phyloP scores from a whole-genome alignment of 257 asterid genomes.

The Sherardia arvensis region DNA sequence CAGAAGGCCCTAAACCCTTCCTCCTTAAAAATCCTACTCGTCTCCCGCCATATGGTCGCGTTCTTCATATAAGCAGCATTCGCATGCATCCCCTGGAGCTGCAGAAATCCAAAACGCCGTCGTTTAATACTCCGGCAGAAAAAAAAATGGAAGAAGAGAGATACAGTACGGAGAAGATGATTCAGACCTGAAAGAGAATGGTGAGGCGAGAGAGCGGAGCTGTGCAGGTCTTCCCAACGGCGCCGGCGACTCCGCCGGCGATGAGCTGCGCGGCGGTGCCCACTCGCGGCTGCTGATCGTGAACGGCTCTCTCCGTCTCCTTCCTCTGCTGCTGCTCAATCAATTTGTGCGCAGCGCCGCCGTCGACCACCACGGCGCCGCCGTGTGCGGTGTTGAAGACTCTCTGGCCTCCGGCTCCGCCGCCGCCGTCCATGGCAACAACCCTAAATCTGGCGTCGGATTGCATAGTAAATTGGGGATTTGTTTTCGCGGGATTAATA shows the following conservation, averaged over 20 bases:
- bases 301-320: constrained; percentile 24
- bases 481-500: background rate
- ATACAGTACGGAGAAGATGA: background rate
- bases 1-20: constrained; percentile 81
- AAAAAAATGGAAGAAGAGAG: background rate
- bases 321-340: constrained; percentile 15
- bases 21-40: constrained; percentile 51
- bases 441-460: constrained; percentile 65
- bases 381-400: constrained; percentile 28
- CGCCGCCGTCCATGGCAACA: constrained; percentile 38
- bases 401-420: constrained; percentile 23
- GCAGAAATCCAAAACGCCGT: constrained; percentile 2
- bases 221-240: constrained; percentile 80
- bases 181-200: constrained; percentile 61
- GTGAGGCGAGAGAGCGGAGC: constrained; percentile 90
- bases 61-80: constrained; percentile 43
- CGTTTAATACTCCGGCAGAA: background rate
- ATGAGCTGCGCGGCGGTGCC: constrained; percentile 64
- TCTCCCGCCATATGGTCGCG: constrained; percentile 68
- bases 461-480: constrained; percentile 33
- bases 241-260: constrained; percentile 90
- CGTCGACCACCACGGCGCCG: constrained; percentile 40
- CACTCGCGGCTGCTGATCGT: constrained; percentile 38
- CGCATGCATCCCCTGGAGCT: constrained; percentile 77
- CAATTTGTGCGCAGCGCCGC: constrained; percentile 20